Evolutionary conservation across 495 filamentous ascomycete species (phyloP), one percentile per base, ranked within the genome.

Genomic region (Elasticomyces elasticus): DNA sequence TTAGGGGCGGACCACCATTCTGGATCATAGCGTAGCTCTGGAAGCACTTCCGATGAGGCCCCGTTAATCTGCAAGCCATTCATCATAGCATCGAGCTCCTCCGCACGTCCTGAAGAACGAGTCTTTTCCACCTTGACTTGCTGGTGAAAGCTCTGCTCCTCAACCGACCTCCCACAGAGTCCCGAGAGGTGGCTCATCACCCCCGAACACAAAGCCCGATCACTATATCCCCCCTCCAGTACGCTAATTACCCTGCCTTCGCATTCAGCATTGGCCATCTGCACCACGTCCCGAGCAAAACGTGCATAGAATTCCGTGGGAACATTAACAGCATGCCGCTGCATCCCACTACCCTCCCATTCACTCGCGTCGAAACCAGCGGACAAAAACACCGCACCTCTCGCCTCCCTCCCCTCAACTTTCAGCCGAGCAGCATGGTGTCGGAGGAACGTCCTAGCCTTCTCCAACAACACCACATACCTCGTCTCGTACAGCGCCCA

Each of bases 291-390:
- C 4, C 79, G 77, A 0, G 92, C 91, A 55, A 98, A 83, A 2
- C 82, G 78, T 45, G 94, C 91, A 67, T 96, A 98, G 66, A 98
- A 98, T 27, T 89, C 89, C 6, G 91, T 97, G 0, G 94, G 92
- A 7, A 98, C 90, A 68, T 95, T 92, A 53, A 94, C 87, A 48
- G 83, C 81, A 69, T 98, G 92, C 46, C 92, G 75, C 64, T 97
- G 92, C 94, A 98, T 97, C 1, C 84, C 87, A 2, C 74, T 66
- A n/a, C 81, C 78, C 67, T 98, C 92, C 80, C 86, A 90, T 64
- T 97, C 87, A 62, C 89, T 95, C 4, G 92, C 94, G 71, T 98
- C 92, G 60, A 98, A 98, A 0, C 92, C 92, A 0, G 92, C 91
- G 28, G 89, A 95, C 27, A 98, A 69, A 66, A 98, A 98, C 27